phyloP scores from a whole-genome alignment of 2,329 filamentous ascomycete species.

The Sordariomycetes sp. region DNA sequence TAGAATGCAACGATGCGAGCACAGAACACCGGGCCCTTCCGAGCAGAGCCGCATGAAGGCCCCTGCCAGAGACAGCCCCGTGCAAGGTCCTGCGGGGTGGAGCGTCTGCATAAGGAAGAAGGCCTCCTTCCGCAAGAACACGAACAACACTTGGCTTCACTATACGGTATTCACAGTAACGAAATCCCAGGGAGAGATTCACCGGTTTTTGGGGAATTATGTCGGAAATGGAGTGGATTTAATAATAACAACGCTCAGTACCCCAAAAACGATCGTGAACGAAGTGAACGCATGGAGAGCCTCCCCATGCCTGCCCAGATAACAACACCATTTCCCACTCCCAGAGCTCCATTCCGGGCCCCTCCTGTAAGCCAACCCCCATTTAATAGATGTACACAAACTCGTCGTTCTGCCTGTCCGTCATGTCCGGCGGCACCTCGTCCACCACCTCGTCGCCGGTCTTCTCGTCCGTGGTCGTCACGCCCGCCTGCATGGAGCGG shows the following conservation, averaged over 20 bases:
- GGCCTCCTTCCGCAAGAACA: no score
- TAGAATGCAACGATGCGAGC: no score
- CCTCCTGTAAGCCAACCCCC: not conserved
- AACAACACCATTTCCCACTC: not conserved
- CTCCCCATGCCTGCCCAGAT: not conserved
- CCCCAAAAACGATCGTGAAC: not conserved
- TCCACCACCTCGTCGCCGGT: slow-evolving; percentile 11
- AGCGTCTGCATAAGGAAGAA: no score
- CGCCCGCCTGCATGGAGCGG: slow-evolving; percentile 41
- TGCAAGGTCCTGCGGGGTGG: no score
- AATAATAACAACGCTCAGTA: not conserved
- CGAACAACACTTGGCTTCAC: no score
- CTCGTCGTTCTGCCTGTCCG: slow-evolving; percentile 56
- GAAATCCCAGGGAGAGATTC: no score
- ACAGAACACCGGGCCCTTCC: no score
- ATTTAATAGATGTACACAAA: slow-evolving; percentile 52
- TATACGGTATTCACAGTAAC: no score
- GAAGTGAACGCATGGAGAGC: not conserved
- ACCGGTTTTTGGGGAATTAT: no score
- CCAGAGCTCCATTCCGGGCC: not conserved
- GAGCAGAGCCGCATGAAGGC: no score
- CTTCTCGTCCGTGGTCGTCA: slow-evolving; percentile 12
- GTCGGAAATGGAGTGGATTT: not conserved
- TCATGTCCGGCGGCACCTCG: slow-evolving; percentile 44
- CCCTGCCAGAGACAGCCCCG: no score